A percentile compares a stretch with the other conserved stretches of the same genome.
Evolutionary conservation across 805 yeast genomes (phyloP).

Genomic region (Ogataea philodendri): DNA sequence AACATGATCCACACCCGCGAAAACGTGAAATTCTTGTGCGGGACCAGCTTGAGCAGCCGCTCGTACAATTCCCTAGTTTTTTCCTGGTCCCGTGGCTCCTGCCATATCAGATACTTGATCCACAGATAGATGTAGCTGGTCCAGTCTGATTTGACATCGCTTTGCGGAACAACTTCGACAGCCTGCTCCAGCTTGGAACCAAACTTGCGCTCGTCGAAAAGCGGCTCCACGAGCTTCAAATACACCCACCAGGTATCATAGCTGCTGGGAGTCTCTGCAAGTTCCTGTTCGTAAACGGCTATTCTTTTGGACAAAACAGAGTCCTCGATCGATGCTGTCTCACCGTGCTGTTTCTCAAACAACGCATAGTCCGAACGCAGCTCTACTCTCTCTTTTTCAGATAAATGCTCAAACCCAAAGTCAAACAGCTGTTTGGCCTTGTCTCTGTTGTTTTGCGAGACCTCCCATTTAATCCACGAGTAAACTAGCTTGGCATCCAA

Average conservation of each 20-base stretch:
- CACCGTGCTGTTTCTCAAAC: slow-evolving; percentile 68
- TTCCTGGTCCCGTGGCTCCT: slow-evolving; percentile 50
- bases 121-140: slow-evolving; percentile 66
- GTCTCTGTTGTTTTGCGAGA: slow-evolving; percentile 54
- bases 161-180: slow-evolving; percentile 40
- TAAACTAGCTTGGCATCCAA: slow-evolving; percentile 42
- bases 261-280: slow-evolving; percentile 50
- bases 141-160: slow-evolving; percentile 46
- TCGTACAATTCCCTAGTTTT: slow-evolving; percentile 52
- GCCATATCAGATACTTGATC: slow-evolving; percentile 61
- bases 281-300: slow-evolving; percentile 48
- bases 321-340: slow-evolving; percentile 48
- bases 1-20: slow-evolving; percentile 70
- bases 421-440: slow-evolving; percentile 59
- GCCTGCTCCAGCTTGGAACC: slow-evolving; percentile 45
- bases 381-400: slow-evolving; percentile 32
- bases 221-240: slow-evolving; percentile 46
- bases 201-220: slow-evolving; percentile 29
- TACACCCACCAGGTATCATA: slow-evolving; percentile 85
- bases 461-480: slow-evolving; percentile 74
- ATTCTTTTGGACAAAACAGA: slow-evolving; percentile 55
- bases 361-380: slow-evolving; percentile 46
- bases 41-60: slow-evolving; percentile 46
- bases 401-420: slow-evolving; percentile 45
- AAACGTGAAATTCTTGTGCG: slow-evolving; percentile 62